phyloP scores from a whole-genome alignment of 768 basidiomycete species.

The Lentinula aciculospora region DNA sequence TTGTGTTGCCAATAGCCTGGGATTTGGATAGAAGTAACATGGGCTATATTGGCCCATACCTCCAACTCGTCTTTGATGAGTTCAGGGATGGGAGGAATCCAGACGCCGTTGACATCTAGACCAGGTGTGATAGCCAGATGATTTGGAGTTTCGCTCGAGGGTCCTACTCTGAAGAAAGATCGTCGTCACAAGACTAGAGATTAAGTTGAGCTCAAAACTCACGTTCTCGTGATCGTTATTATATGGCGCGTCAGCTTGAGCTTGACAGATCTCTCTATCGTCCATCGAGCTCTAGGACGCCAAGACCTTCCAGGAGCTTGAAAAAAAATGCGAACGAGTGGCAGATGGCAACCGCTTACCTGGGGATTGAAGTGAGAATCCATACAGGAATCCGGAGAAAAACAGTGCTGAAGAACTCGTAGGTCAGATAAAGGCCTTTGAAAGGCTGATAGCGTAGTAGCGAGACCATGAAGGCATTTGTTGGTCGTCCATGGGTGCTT shows the following conservation, averaged over 20 bases:
- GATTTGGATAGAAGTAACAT: conserved; percentile 35
- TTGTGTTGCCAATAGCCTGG: conserved; percentile 57
- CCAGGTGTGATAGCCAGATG: conserved; percentile 36
- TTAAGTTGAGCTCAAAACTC: conserved; percentile 2
- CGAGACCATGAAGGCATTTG: conserved; percentile 22
- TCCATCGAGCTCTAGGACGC: conserved; percentile 45
- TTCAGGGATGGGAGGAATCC: conserved; percentile 38
- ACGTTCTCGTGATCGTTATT: conserved; percentile 21
- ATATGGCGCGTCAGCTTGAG: conserved; percentile 29
- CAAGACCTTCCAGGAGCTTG: conserved; percentile 21
- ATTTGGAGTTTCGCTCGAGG: conserved; percentile 24
- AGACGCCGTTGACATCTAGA: conserved; percentile 38
- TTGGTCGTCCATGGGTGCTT: not conserved
- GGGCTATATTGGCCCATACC: conserved; percentile 31
- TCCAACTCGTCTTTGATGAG: conserved; percentile 39
- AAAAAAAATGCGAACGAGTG: not conserved
- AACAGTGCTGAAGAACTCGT: conserved; percentile 31
- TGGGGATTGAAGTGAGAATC: conserved; percentile 32
- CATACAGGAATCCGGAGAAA: conserved; percentile 45
- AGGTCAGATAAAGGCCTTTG: conserved; percentile 42
- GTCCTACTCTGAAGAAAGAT: conserved; percentile 27
- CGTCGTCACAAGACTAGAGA: not conserved
- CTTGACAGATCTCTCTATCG: conserved; percentile 30
- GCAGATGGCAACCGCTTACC: conserved; percentile 16
- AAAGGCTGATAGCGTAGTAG: conserved; percentile 39